Conservation (phyloP, 177 flowering plant genomes). For the Vitis hybrid region DNA sequence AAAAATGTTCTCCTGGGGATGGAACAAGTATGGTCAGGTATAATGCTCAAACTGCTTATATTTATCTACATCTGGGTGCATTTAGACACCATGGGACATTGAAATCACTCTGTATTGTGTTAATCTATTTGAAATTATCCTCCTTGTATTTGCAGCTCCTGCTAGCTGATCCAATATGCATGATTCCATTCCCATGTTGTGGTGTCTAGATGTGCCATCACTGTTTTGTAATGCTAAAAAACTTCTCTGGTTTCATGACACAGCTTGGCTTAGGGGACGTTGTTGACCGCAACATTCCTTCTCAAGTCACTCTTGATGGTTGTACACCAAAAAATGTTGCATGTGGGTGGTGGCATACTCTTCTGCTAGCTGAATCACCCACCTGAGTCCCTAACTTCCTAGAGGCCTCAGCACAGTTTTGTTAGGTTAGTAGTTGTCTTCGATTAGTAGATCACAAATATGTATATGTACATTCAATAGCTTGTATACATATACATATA, state of each 20-base stretch:
- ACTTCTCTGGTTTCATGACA: neutral
- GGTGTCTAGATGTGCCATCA: neutral
- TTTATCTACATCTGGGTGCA: neutral
- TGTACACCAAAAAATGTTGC: constrained; percentile 56
- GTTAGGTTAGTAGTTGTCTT: constrained; percentile 44
- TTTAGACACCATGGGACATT: neutral
- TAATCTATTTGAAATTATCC: neutral
- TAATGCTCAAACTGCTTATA: neutral
- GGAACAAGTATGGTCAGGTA: constrained; percentile 99
- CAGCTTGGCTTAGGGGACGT: constrained; percentile 96
- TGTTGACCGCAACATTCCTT: constrained; percentile 81
- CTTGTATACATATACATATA: constrained; percentile 16
- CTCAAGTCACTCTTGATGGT: constrained; percentile 58
- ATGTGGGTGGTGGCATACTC: constrained; percentile 99
- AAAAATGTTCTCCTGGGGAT: constrained; percentile 92
- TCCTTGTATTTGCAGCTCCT: too few species aligned
- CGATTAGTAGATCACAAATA: constrained; percentile 5
- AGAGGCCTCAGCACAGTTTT: constrained; percentile 37
- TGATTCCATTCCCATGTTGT: neutral
- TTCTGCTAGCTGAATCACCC: constrained; percentile 70
- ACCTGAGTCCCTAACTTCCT: constrained; percentile 29
- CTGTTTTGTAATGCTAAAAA: neutral
- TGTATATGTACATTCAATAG: constrained; percentile 30
- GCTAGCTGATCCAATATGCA: neutral
- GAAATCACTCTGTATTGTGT: neutral